Conservation (phyloP, 257 asterid genomes). For the Primulina tabacum region DNA sequence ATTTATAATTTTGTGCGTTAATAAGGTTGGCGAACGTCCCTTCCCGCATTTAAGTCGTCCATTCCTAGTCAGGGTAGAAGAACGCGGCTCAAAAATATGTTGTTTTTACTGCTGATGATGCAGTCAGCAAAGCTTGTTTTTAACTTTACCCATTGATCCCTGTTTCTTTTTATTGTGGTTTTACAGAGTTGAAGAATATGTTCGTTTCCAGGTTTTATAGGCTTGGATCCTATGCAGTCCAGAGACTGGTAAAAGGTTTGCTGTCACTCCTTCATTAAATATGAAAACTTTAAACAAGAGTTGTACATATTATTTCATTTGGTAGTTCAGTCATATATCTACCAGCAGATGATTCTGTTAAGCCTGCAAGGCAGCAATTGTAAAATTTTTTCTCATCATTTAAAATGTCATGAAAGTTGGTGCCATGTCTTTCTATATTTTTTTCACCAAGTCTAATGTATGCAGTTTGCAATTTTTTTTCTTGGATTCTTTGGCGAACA, state of each 20-base stretch:
- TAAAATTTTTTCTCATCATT: neutral
- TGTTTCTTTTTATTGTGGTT: slow-evolving; percentile 21
- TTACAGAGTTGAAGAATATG: slow-evolving; percentile 45
- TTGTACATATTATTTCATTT: neutral
- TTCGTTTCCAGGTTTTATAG: slow-evolving; percentile 42
- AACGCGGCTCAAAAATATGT: neutral
- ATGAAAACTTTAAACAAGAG: neutral
- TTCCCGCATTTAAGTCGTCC: neutral
- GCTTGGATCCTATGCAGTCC: slow-evolving; percentile 39
- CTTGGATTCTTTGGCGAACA: neutral
- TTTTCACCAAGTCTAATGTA: neutral
- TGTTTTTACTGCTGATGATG: slow-evolving; percentile 1
- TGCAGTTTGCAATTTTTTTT: too few relatives aligned
- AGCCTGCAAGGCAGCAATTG: too few relatives aligned
- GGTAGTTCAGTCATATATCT: neutral
- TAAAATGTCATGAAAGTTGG: neutral
- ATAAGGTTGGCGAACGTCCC: neutral
- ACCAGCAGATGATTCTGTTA: too few relatives aligned
- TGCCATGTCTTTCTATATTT: neutral
- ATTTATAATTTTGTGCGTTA: neutral
- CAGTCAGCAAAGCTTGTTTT: slow-evolving; percentile 8
- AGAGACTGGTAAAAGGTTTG: slow-evolving; percentile 38
- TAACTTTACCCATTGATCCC: slow-evolving; percentile 10
- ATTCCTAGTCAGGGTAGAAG: neutral
- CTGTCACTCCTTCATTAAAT: slow-evolving; percentile 18